A percentile compares a stretch with the other conserved stretches of the same genome.
These are phyloP conservation scores for Aegilops longissima DNA, from an alignment of 176 grass and related monocot genomes.

Conservation along the genomic window DNA sequence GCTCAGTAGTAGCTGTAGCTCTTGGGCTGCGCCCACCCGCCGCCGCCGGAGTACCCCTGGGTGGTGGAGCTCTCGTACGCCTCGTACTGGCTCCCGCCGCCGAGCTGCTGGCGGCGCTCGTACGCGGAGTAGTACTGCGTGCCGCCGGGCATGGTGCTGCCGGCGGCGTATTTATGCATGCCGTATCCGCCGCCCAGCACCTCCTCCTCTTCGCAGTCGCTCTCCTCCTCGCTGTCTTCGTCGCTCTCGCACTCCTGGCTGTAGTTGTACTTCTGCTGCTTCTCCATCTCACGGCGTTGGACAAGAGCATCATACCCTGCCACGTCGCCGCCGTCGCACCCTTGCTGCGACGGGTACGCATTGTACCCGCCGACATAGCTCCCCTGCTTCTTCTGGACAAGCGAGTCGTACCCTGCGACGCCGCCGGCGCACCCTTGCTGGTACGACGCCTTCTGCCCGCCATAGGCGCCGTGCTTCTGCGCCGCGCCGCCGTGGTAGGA, in stretches of 20 bases:
- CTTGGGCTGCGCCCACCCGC: background rate
- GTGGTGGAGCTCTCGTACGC: constrained; percentile 19
- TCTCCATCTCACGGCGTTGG: background rate
- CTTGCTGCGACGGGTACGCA: background rate
- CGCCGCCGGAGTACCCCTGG: constrained; percentile 5
- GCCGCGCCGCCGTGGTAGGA: too few relatives aligned
- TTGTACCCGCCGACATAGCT: too few relatives aligned
- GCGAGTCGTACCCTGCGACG: background rate
- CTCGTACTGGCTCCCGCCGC: constrained; percentile 18
- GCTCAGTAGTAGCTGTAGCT: background rate
- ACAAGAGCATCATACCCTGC: background rate
- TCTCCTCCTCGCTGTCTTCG: constrained; percentile 21
- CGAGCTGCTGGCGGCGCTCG: background rate
- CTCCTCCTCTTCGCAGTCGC: constrained; percentile 39
- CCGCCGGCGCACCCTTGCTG: too few relatives aligned
- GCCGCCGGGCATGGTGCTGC: background rate
- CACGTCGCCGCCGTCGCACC: background rate
- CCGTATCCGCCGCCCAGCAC: background rate
- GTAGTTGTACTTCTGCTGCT: background rate
- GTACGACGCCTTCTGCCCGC: background rate
- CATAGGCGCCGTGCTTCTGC: background rate
- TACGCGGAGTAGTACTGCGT: background rate
- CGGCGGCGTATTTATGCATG: background rate
- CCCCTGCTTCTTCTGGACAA: background rate
- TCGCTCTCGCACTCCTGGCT: background rate